A percentile compares a stretch with the other conserved stretches of the same genome.
Evolutionary conservation across 495 filamentous ascomycete species (phyloP).

Genomic region (Sabuloglossum arenarium): DNA sequence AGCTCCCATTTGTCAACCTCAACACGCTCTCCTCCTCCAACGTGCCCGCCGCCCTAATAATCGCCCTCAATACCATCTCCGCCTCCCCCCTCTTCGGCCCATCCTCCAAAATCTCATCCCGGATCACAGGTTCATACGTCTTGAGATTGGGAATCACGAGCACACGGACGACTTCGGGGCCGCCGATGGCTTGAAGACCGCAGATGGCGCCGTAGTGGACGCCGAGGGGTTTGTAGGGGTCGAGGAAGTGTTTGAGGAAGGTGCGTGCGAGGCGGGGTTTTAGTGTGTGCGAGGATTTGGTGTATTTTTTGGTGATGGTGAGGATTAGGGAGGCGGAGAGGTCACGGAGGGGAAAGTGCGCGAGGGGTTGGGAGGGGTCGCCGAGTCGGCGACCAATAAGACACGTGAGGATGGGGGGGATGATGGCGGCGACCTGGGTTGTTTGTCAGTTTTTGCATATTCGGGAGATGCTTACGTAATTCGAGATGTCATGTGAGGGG

Average conservation of each 20-base stretch:
- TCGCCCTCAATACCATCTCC: slow-evolving; percentile 1
- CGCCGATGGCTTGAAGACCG: slow-evolving; percentile 55
- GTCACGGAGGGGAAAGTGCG: slow-evolving; percentile 68
- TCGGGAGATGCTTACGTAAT: too few species aligned
- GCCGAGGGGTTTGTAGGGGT: slow-evolving; percentile 54
- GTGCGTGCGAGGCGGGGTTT: slow-evolving; percentile 76
- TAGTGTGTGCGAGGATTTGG: slow-evolving; percentile 48
- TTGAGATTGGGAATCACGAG: slow-evolving; percentile 65
- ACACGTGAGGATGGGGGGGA: slow-evolving; percentile 83
- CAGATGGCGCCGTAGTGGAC: slow-evolving; percentile 75
- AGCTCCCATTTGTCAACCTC: not conserved
- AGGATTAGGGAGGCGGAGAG: slow-evolving; percentile 59
- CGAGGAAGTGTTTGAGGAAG: slow-evolving; percentile 76
- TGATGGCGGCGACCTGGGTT: slow-evolving; percentile 41
- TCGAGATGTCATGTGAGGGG: not conserved
- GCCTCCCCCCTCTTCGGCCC: not conserved
- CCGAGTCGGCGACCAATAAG: slow-evolving; percentile 72
- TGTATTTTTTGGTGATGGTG: slow-evolving; percentile 53
- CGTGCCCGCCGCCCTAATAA: not conserved
- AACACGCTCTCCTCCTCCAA: not conserved
- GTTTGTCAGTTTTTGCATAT: not conserved
- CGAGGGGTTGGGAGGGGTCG: slow-evolving; percentile 15
- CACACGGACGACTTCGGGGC: slow-evolving; percentile 54
- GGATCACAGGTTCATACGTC: slow-evolving; percentile 50
- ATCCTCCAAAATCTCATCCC: slow-evolving; percentile 29